A percentile compares a stretch with the other conserved stretches of the same genome.
phyloP scores from a whole-genome alignment of 2,329 filamentous ascomycete species.

The Hirsutella thompsonii region DNA sequence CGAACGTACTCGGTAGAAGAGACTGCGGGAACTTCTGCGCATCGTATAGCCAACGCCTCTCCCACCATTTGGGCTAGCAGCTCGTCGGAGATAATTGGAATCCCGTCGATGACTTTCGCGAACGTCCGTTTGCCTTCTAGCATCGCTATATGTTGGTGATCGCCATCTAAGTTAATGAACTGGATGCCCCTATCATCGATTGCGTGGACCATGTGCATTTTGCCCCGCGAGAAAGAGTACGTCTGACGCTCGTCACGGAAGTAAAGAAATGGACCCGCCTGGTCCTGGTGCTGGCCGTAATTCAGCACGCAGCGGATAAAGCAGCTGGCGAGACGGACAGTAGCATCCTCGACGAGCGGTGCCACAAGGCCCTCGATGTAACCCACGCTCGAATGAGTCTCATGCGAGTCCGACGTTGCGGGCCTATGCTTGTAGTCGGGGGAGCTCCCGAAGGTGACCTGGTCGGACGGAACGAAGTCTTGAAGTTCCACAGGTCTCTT shows the following conservation, averaged over 20 bases:
- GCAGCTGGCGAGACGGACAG: neutral
- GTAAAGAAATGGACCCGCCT: neutral
- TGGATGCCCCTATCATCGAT: constrained; percentile 3
- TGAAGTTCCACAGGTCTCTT: neutral
- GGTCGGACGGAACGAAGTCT: neutral
- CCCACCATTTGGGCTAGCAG: neutral
- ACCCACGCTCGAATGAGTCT: neutral
- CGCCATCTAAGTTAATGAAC: constrained; percentile 1
- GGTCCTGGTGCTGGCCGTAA: neutral
- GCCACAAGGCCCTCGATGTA: neutral
- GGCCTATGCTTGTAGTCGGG: neutral
- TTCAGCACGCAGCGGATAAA: constrained; percentile 1
- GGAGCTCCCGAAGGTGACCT: neutral
- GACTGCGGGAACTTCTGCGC: neutral
- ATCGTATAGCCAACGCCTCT: constrained; percentile 1
- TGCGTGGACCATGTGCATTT: neutral
- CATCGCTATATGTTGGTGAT: neutral
- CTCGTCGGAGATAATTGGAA: neutral
- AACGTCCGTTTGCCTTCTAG: neutral
- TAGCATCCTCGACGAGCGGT: constrained; percentile 1
- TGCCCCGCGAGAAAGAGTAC: neutral
- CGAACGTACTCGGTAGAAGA: neutral
- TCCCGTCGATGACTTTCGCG: neutral
- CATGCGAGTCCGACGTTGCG: neutral
- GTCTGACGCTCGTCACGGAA: constrained; percentile 1